A percentile compares a stretch with the other conserved stretches of the same genome.
phyloP scores from a whole-genome alignment of 805 yeast species.

The Starmerella khaoyaiensis region DNA sequence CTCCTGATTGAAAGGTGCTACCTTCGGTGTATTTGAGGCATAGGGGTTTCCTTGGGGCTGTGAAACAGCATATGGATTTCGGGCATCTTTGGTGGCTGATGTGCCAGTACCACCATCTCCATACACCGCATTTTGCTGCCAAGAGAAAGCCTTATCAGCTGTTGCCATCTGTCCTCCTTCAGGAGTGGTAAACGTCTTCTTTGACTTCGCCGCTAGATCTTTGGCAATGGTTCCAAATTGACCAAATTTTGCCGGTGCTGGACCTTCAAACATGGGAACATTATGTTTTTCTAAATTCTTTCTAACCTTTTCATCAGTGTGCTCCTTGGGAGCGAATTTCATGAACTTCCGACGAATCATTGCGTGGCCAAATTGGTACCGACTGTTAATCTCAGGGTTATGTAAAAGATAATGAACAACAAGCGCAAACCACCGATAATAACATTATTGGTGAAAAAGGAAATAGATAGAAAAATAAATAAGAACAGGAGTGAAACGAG shows the following conservation, averaged over 20 bases:
- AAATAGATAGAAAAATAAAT: too few species aligned
- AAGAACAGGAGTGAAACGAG: too few species aligned
- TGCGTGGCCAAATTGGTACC: too few species aligned
- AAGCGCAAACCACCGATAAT: too few species aligned
- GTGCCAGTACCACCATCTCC: slow-evolving; percentile 16
- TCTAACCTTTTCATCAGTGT: slow-evolving; percentile 36
- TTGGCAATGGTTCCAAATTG: slow-evolving; percentile 40
- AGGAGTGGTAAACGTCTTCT: slow-evolving; percentile 15
- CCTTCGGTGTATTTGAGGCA: slow-evolving; percentile 5
- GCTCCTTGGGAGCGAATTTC: slow-evolving; percentile 35
- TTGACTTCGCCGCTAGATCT: slow-evolving; percentile 26
- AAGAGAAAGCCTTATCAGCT: slow-evolving; percentile 17
- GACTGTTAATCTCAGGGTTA: too few species aligned
- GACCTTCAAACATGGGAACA: slow-evolving; percentile 31
- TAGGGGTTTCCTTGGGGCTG: slow-evolving; percentile 21
- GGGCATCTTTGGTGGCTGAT: slow-evolving; percentile 4
- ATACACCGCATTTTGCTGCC: slow-evolving; percentile 20
- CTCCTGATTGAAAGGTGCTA: not conserved
- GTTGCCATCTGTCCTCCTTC: slow-evolving; percentile 16
- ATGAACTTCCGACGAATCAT: slow-evolving; percentile 30
- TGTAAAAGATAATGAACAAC: too few species aligned
- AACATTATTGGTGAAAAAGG: too few species aligned
- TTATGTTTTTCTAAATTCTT: slow-evolving; percentile 33
- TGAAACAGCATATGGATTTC: slow-evolving; percentile 18
- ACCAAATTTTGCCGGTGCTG: slow-evolving; percentile 38